Conservation (phyloP, 1,284 basidiomycete species). For the Rhodotorula sp. region DNA sequence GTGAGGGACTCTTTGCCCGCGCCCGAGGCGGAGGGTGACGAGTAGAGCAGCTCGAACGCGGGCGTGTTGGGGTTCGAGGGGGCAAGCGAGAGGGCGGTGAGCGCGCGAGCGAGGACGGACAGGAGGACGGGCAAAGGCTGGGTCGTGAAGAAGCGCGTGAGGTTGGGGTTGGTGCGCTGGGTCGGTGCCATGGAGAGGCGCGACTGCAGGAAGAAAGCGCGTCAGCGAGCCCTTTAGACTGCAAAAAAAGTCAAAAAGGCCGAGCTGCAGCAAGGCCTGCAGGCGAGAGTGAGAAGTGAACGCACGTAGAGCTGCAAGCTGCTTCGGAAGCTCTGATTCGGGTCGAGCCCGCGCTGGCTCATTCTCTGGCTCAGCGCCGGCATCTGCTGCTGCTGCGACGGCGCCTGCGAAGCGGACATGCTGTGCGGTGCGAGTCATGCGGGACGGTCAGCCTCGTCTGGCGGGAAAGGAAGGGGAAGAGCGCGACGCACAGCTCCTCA, state of each 20-base stretch:
- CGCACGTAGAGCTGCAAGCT: slow-evolving; percentile 41
- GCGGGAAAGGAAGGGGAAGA: too few species aligned
- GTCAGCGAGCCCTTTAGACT: too few species aligned
- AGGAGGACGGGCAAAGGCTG: slow-evolving; percentile 20
- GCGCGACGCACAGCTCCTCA: slow-evolving; percentile 23
- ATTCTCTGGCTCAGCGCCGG: slow-evolving; percentile 19
- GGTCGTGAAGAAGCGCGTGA: slow-evolving; percentile 42
- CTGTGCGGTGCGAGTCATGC: not conserved
- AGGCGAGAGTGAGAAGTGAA: not conserved
- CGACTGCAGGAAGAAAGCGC: slow-evolving; percentile 27
- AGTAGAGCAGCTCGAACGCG: slow-evolving; percentile 10
- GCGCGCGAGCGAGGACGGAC: slow-evolving; percentile 7
- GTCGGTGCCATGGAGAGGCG: slow-evolving; percentile 45
- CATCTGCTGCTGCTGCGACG: slow-evolving; percentile 17
- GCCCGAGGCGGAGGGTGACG: not conserved
- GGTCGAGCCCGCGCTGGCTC: slow-evolving; percentile 30
- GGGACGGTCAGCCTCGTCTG: not conserved
- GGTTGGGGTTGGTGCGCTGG: slow-evolving; percentile 42
- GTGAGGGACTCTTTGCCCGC: not conserved
- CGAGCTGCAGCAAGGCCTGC: not conserved
- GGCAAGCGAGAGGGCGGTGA: slow-evolving; percentile 8
- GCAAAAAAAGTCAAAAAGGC: too few species aligned
- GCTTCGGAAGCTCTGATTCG: slow-evolving; percentile 33
- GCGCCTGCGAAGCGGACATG: slow-evolving; percentile 12
- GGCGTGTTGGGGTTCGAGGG: not conserved